Evolutionary conservation across 306 rosid genomes (phyloP).

Genomic region (Herpetospermum pedunculosum): DNA sequence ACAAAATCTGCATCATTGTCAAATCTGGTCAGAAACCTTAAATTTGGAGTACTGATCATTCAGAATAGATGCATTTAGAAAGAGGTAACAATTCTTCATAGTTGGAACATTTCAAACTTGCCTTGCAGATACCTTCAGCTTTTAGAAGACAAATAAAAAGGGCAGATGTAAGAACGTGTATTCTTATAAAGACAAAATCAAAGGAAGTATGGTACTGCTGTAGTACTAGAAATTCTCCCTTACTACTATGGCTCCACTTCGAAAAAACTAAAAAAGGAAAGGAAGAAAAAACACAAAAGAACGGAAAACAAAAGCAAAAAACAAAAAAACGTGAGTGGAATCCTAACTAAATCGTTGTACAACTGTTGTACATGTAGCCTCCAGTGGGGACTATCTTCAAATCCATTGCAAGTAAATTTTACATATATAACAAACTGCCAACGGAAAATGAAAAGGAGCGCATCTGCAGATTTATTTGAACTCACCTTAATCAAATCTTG

Average conservation of each 20-base stretch:
- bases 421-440: not conserved
- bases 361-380: not conserved
- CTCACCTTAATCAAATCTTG: not conserved
- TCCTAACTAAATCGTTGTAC: not conserved
- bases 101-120: not conserved
- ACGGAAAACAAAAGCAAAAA: not conserved
- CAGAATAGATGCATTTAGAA: not conserved
- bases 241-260: not conserved
- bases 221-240: too few species aligned
- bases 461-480: not conserved
- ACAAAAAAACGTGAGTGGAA: not conserved
- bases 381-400: not conserved
- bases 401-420: not conserved
- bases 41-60: not conserved
- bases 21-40: not conserved
- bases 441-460: not conserved
- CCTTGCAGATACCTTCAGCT: not conserved
- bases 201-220: too few species aligned
- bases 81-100: not conserved
- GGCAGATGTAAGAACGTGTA: not conserved
- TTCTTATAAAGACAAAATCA: too few species aligned
- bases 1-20: slow-evolving; percentile 1
- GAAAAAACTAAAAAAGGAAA: not conserved
- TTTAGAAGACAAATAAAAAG: not conserved
- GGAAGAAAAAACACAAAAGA: not conserved